phyloP scores from a whole-genome alignment of 768 basidiomycete species.

The Xerocomellus dryophilus region DNA sequence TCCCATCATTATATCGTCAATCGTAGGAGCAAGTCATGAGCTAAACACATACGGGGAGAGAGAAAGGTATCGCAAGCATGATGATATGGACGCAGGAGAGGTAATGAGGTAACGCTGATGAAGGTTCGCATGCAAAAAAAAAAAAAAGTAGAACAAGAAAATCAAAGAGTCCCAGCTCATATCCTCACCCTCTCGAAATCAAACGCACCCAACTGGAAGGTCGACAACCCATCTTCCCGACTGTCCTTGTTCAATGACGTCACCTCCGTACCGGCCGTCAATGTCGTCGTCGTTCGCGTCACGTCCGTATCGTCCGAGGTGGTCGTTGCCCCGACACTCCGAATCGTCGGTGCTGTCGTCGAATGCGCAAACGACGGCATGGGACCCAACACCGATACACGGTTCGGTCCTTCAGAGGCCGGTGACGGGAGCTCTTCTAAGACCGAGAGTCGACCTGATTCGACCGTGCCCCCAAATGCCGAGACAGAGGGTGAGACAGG shows the following conservation, averaged over 20 bases:
- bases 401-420: slow-evolving; percentile 16
- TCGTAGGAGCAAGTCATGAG: background rate
- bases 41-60: background rate
- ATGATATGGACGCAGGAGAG: background rate
- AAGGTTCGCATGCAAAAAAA: slow-evolving; percentile 2
- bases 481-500: slow-evolving; percentile 49
- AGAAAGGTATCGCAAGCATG: slow-evolving; percentile 14
- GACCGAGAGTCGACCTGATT: slow-evolving; percentile 21
- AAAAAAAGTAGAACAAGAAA: background rate
- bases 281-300: slow-evolving; percentile 24
- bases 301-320: slow-evolving; percentile 31
- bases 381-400: slow-evolving; percentile 29
- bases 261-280: slow-evolving; percentile 16
- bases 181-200: slow-evolving; percentile 22
- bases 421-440: slow-evolving; percentile 21
- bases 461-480: slow-evolving; percentile 41
- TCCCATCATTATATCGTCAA: slow-evolving; percentile 14
- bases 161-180: background rate
- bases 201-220: slow-evolving; percentile 16
- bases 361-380: slow-evolving; percentile 34
- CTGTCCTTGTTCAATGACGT: slow-evolving; percentile 9
- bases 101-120: slow-evolving; percentile 9
- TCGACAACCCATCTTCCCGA: slow-evolving; percentile 7
- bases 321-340: slow-evolving; percentile 32
- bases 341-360: slow-evolving; percentile 28